These are phyloP conservation scores for Colletotrichum somersetense DNA, from an alignment of 2,329 filamentous ascomycete species.

Conservation along the genomic window DNA sequence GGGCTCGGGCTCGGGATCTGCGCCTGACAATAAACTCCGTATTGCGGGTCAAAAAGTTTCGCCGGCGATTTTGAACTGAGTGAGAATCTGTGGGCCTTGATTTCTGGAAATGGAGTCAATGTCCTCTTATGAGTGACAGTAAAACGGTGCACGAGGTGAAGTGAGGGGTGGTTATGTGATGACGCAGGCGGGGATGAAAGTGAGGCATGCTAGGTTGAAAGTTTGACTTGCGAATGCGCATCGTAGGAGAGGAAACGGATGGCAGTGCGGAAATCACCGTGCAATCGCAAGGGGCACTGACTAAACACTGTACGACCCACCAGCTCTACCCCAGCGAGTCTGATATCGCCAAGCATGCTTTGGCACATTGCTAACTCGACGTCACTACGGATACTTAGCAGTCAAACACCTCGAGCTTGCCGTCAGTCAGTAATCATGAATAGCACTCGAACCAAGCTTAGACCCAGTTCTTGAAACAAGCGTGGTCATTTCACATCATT, in stretches of 20 bases:
- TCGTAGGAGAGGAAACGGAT: conserved; percentile 6
- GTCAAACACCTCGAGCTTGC: neutral
- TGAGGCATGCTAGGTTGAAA: conserved; percentile 23
- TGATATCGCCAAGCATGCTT: neutral
- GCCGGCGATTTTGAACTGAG: conserved; percentile 4
- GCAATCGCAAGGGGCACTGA: neutral
- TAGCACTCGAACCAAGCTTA: too few species aligned
- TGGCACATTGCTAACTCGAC: neutral
- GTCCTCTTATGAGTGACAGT: neutral
- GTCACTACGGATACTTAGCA: neutral
- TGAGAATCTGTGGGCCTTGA: neutral
- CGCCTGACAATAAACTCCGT: neutral
- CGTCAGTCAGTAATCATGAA: too few species aligned
- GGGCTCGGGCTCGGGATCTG: neutral
- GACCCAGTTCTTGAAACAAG: neutral
- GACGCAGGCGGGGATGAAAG: conserved; percentile 38
- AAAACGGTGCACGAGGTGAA: neutral
- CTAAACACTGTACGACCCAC: neutral
- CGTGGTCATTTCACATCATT: neutral
- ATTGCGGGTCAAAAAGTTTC: neutral
- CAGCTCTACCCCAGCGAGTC: neutral
- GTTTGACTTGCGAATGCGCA: conserved; percentile 24
- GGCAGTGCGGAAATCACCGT: conserved; percentile 8
- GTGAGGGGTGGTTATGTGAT: conserved; percentile 20
- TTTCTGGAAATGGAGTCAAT: neutral